Base-by-base conservation (phyloP, 768 basidiomycete genomes). In the Serendipita sp. region DNA sequence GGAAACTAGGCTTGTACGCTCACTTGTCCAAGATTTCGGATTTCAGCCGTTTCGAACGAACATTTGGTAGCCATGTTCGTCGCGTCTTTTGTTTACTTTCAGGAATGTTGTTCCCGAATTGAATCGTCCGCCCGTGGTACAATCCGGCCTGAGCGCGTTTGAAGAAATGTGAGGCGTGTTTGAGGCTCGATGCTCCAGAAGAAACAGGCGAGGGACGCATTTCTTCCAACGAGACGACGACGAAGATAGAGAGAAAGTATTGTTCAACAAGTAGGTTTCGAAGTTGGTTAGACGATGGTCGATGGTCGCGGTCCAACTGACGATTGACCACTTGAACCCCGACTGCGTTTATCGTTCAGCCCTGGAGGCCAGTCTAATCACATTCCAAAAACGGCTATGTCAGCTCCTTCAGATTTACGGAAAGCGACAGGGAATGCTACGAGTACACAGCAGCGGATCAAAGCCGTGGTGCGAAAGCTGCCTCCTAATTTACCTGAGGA, bases 401-500 rank as follows among this genome's bases (percentile, higher is more conserved):
- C 53, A 20, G 17, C 53, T 17, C 53, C 53, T 24, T 58, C 53
- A n/a, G 31, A 58, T 11, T 9, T 24, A 4, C 53, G 53, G 11
- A 58, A 58, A 31, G 9, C 53, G 17, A 9, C n/a, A 20, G n/a
- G 9, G 9, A 58, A 58, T 42, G 60, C 60, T 11, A 41, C 24
- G n/a, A 42, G 14, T 38, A 50, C 48, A 20, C 20, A 20, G 45
- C 53, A 58, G 31, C 63, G 66, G 38, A 65, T 92, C 68, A 98
- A 99, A 78, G 84, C 84, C 31, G 80, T 96, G 66, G 85, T 97
- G 17, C 83, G 95, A 44, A 76, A 90, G 42, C 77, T 97, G 3
- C 95, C 95, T 0, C 88, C 94, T 13, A 91, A 93, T 68, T 77
- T 99, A 2, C 95, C 95, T 3, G 92, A 93, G 68, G 83, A 83